A percentile compares a stretch with the other conserved stretches of the same genome.
phyloP scores from a whole-genome alignment of 1,284 basidiomycete species.

The Microbotryum violaceum region DNA sequence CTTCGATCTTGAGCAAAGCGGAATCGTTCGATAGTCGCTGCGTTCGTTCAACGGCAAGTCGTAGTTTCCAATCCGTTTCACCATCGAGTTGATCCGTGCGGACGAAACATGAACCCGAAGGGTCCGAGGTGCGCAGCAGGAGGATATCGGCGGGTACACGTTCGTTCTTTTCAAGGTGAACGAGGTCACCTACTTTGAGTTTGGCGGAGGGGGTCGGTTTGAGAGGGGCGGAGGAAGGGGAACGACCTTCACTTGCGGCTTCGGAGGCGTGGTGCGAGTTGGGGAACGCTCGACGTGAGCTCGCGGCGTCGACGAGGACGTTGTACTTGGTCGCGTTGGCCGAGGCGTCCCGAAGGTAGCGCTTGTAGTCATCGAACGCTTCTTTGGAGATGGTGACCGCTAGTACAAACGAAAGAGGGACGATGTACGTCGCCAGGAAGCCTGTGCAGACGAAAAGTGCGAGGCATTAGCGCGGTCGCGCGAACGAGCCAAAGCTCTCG shows the following conservation, averaged over 20 bases:
- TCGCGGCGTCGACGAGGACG: constrained; percentile 55
- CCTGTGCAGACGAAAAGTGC: constrained; percentile 47
- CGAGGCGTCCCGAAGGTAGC: constrained; percentile 81
- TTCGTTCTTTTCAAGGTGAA: constrained; percentile 92
- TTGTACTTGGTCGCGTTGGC: constrained; percentile 91
- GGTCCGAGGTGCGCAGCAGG: constrained; percentile 75
- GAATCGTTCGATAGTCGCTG: constrained; percentile 63
- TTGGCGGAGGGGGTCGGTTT: constrained; percentile 70
- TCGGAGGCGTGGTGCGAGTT: constrained; percentile 18
- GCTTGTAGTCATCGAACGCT: constrained; percentile 94
- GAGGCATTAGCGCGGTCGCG: neutral
- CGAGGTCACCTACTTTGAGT: constrained; percentile 83
- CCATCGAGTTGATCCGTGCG: constrained; percentile 97
- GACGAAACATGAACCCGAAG: constrained; percentile 89
- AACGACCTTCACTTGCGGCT: neutral
- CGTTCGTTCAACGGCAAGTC: constrained; percentile 75
- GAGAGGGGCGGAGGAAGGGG: constrained; percentile 24
- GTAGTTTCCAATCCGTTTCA: constrained; percentile 98
- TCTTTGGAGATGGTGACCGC: constrained; percentile 97
- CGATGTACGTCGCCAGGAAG: constrained; percentile 92
- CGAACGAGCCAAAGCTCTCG: neutral
- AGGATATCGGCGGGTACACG: constrained; percentile 93
- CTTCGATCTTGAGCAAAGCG: constrained; percentile 65
- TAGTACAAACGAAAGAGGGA: constrained; percentile 90
- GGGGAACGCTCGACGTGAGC: constrained; percentile 31